Evolutionary conservation across 2,329 filamentous ascomycete genomes (phyloP).

Genomic region (Setomelanomma holmii): DNA sequence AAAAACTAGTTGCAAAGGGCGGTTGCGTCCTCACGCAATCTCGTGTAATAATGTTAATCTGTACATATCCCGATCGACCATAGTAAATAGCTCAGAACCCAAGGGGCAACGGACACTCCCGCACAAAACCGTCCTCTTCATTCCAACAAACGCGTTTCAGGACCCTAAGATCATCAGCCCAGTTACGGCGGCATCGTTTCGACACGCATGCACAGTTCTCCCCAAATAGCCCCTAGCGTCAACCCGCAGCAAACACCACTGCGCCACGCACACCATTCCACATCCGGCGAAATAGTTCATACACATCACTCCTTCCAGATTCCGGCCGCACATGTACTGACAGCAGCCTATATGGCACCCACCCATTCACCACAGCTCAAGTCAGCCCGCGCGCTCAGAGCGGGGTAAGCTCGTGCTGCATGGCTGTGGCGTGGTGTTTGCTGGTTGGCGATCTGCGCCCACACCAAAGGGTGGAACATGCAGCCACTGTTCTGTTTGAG

Average conservation of each 20-base stretch:
- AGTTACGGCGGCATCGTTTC: no score
- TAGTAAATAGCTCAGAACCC: no score
- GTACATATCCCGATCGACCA: not conserved
- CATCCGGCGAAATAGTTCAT: no score
- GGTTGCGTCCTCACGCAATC: no score
- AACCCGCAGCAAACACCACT: not conserved
- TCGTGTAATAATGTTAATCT: conserved; percentile 2
- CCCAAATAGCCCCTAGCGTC: no score
- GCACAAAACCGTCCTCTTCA: not conserved
- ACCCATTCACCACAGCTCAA: not conserved
- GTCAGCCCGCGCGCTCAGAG: not conserved
- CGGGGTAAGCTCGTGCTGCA: no score
- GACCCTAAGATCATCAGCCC: not conserved
- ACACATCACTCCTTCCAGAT: not conserved
- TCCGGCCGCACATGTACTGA: not conserved
- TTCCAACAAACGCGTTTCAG: not conserved
- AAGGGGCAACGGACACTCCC: not conserved
- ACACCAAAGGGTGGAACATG: not conserved
- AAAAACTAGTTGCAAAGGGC: not conserved
- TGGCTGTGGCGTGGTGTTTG: not conserved
- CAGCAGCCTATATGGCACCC: not conserved
- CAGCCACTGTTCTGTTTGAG: not conserved
- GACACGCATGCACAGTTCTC: no score
- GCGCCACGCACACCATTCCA: not conserved
- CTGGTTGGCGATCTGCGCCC: not conserved